Evolutionary conservation across 352 stramenopile genomes (phyloP), one percentile per base, ranked within the genome.

Genomic region (Phytophthora pisi): DNA sequence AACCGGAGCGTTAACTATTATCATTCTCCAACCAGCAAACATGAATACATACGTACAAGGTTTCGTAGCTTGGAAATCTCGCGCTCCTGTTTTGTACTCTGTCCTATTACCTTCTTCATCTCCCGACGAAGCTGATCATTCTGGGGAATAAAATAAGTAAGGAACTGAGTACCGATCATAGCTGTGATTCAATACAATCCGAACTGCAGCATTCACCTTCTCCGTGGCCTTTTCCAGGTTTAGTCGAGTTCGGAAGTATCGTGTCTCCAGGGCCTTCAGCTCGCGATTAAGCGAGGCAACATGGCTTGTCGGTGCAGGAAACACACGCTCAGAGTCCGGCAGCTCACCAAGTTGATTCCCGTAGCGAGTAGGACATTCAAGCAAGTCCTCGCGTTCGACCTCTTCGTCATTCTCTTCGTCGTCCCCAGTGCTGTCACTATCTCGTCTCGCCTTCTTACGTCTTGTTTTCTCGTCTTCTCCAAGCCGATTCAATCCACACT

Each of bases 161-260:
- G 8, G 5, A 9, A 36, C 7, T 34, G 18, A 23, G 7, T 28
- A 9, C 23, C 28, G 43, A 23, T 15, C 24, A 36, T 31, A 51
- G 4, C 6, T 18, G 10, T 26, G 18, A 13, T 16, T 50, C 7
- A 50, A 46, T 6, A n/a, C 16, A 23, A 46, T 10, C 1, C 1
- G 18, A 20, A 4, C 18, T 31, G 13, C 0, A 16, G 10, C 13
- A 1, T 43, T 30, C 18, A 91, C 83, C 78, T 91, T 85, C 16
- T 92, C 81, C 18, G 71, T 76, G 2, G 76, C 66, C 49, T 92
- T 93, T 47, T 95, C 87, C 13, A 93, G 68, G 28, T 81, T 77
- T 28, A 90, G 57, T 8, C 87, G 84, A 36, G 81, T 95, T 58
- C 85, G 84, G 40, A 93, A 93, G 72, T 90, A 95, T 10, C 88